Percentiles rank a stretch among this genome's conserved stretches.
Evolutionary conservation across 306 rosid species (phyloP).

Genomic region (Vigna radiata): DNA sequence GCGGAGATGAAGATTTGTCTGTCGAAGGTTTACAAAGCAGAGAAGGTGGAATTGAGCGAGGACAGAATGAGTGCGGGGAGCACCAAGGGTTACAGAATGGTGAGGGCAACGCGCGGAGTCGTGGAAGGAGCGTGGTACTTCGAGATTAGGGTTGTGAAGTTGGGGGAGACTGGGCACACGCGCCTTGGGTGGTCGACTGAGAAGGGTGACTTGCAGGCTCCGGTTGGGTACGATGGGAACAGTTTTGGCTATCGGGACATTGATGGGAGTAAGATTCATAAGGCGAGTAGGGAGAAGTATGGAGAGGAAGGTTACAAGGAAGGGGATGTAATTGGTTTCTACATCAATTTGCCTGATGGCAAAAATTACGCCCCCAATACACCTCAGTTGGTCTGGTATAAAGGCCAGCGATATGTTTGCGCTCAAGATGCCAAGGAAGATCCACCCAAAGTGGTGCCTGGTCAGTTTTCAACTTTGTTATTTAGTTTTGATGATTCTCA

Average conservation of each 20-base stretch:
- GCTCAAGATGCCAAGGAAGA: conserved; percentile 79
- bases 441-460: conserved; percentile 78
- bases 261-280: conserved; percentile 95
- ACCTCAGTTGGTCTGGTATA: conserved; percentile 77
- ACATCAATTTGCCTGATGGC: conserved; percentile 86
- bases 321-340: conserved; percentile 92
- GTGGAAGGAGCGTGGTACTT: conserved; percentile 95
- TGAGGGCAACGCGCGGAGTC: conserved; percentile 90
- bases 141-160: conserved; percentile 71
- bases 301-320: conserved; percentile 94
- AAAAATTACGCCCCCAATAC: conserved; percentile 71
- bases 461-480: conserved; percentile 50
- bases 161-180: conserved; percentile 89
- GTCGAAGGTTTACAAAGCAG: conserved; percentile 95
- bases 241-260: conserved; percentile 89
- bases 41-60: conserved; percentile 88
- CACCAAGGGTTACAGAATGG: conserved; percentile 96
- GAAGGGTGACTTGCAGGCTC: conserved; percentile 97
- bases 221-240: conserved; percentile 90
- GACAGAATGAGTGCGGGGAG: conserved; percentile 88
- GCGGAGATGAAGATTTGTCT: conserved; percentile 76
- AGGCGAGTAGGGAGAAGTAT: conserved; percentile 89
- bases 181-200: conserved; percentile 92
- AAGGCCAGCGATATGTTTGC: conserved; percentile 81
- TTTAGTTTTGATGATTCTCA: conserved; percentile 1